Evolutionary conservation across 495 filamentous ascomycete genomes (phyloP), one percentile per base, ranked within the genome.

Genomic region (Ramalina intermedia): DNA sequence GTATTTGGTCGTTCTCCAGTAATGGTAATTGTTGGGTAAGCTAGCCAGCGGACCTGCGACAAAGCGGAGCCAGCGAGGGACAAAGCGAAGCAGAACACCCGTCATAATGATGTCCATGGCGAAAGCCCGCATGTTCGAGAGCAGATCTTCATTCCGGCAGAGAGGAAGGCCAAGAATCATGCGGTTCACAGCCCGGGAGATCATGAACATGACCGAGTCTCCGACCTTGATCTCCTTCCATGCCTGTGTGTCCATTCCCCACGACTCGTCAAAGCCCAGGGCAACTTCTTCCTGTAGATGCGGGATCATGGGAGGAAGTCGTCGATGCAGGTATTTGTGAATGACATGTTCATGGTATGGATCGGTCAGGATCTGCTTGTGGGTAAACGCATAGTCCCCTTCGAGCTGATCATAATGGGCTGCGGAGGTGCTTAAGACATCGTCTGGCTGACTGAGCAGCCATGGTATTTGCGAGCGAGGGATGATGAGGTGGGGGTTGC

Each of bases 141-240:
- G 55, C 26, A 61, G 63, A 17, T 51, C 37, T 42, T 60, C 50
- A 35, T 66, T 55, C 2, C 59, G 55, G 38, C 66, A 68, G 5
- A 71, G 48, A 2, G 63, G 60, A n/a, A 58, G 38, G 1, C 67
- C 68, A 21, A 71, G 55, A 14, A 65, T 64, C 50, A 68, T 66
- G 11, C 67, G 61, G 47, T 61, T 67, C 8, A 62, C 49, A 4
- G 55, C 57, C 17, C 60, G 60, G 1, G 59, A 58, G 7, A 71
- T 58, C 17, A 69, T 52, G 43, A 53, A 47, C 41, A 58, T 49
- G 27, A 66, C 55, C 13, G 57, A 57, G 12, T 64, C 49, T 35
- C 59, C 48, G 13, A 71, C 37, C 21, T 56, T 45, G 38, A 67
- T 48, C 2, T 55, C 50, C 38, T 47, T 61, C 60, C 60, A 66